Conservation (phyloP, 2,329 filamentous ascomycete species). For the Diplodia intermedia region DNA sequence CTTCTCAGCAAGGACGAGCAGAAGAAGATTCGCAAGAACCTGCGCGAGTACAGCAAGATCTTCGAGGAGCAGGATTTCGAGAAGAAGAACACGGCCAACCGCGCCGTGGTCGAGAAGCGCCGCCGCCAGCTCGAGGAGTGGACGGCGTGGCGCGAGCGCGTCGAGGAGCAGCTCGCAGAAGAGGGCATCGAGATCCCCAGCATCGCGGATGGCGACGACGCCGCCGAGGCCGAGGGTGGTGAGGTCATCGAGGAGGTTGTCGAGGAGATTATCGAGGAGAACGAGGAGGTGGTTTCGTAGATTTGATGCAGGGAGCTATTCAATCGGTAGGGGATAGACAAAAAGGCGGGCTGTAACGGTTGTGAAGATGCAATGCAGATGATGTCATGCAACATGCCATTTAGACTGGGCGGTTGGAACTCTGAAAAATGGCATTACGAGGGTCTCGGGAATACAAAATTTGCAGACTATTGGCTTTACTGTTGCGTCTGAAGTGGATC, state of each 20-base stretch:
- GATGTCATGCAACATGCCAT: background rate
- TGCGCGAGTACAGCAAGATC: conserved; percentile 91
- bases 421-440: conserved; percentile 1
- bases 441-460: background rate
- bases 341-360: background rate
- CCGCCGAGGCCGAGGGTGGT: conserved; percentile 57
- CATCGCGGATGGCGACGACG: conserved; percentile 49
- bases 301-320: background rate
- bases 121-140: conserved; percentile 86
- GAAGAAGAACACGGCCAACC: conserved; percentile 90
- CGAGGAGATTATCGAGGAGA: conserved; percentile 88
- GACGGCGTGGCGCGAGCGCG: conserved; percentile 78
- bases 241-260: conserved; percentile 77
- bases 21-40: conserved; percentile 96
- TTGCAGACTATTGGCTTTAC: background rate
- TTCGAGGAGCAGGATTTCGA: conserved; percentile 97
- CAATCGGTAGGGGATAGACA: background rate
- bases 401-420: background rate
- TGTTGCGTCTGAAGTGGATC: background rate
- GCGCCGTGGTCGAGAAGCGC: conserved; percentile 88
- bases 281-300: conserved; percentile 72
- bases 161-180: conserved; percentile 71
- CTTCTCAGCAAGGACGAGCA: conserved; percentile 96
- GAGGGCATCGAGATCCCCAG: conserved; percentile 65
- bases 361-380: background rate